Conservation (phyloP, 2,329 filamentous ascomycete genomes). For the Verticillium zaregamsianum region DNA sequence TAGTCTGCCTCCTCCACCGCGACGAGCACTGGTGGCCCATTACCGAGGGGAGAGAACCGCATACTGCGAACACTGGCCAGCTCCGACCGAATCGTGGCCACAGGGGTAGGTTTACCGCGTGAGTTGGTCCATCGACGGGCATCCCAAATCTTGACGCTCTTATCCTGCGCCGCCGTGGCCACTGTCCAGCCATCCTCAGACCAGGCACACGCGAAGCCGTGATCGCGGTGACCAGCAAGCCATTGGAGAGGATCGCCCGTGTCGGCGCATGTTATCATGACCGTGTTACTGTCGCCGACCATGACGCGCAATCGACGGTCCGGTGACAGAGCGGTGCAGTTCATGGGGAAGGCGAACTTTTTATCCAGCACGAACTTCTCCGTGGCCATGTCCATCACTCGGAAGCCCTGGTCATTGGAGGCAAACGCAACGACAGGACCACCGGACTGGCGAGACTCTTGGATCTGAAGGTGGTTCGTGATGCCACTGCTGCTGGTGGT, state of each 20-base stretch:
- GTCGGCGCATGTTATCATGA: slow-evolving; percentile 66
- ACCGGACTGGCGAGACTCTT: slow-evolving; percentile 46
- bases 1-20: slow-evolving; percentile 74
- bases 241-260: slow-evolving; percentile 53
- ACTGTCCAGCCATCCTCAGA: slow-evolving; percentile 71
- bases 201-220: slow-evolving; percentile 76
- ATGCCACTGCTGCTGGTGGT: slow-evolving; percentile 50
- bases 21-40: slow-evolving; percentile 62
- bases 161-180: slow-evolving; percentile 75
- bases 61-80: slow-evolving; percentile 67
- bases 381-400: slow-evolving; percentile 54
- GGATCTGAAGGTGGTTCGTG: slow-evolving; percentile 61
- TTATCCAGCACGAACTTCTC: slow-evolving; percentile 52
- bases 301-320: slow-evolving; percentile 68
- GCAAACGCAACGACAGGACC: slow-evolving; percentile 55
- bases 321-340: slow-evolving; percentile 69
- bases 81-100: slow-evolving; percentile 56
- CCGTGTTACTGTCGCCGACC: slow-evolving; percentile 64
- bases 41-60: slow-evolving; percentile 67
- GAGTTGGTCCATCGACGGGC: slow-evolving; percentile 62
- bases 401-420: slow-evolving; percentile 58
- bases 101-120: slow-evolving; percentile 39
- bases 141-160: slow-evolving; percentile 70
- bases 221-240: slow-evolving; percentile 63
- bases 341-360: slow-evolving; percentile 58